Evolutionary conservation across 805 yeast genomes (phyloP).

Genomic region (Blastobotrys muscicola): DNA sequence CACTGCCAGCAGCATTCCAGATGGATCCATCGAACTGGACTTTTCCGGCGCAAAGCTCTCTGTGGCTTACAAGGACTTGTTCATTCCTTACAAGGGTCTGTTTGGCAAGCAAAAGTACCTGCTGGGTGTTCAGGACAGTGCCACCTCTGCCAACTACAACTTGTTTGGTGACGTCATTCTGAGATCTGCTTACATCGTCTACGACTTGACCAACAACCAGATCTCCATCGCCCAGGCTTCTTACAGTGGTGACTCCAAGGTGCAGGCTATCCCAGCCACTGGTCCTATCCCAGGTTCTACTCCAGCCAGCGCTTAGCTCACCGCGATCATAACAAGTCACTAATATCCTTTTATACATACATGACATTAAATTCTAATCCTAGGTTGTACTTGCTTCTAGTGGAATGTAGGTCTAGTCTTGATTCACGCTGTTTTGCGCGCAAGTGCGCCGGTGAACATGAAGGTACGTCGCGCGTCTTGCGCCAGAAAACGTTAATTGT

Average conservation of each 20-base stretch:
- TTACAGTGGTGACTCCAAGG: constrained; percentile 10
- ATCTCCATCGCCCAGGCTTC: constrained; percentile 46
- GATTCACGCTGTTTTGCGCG: no score
- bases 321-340: no score
- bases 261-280: constrained; percentile 5
- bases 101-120: constrained; percentile 3
- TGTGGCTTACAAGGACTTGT: constrained; percentile 13
- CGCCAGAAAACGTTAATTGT: no score
- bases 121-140: not conserved
- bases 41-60: constrained; percentile 20
- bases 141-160: not conserved
- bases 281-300: no score
- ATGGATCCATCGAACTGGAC: constrained; percentile 6
- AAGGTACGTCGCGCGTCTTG: no score
- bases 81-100: constrained; percentile 10
- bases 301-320: no score
- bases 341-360: no score
- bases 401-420: no score
- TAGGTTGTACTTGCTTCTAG: no score
- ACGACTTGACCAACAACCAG: constrained; percentile 46
- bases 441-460: no score
- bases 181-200: constrained; percentile 54
- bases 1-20: not conserved
- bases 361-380: no score
- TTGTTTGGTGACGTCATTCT: constrained; percentile 53